These are phyloP conservation scores for Chimonanthus praecox DNA, from an alignment of 164 flowering plant species.

Conservation along the genomic window DNA sequence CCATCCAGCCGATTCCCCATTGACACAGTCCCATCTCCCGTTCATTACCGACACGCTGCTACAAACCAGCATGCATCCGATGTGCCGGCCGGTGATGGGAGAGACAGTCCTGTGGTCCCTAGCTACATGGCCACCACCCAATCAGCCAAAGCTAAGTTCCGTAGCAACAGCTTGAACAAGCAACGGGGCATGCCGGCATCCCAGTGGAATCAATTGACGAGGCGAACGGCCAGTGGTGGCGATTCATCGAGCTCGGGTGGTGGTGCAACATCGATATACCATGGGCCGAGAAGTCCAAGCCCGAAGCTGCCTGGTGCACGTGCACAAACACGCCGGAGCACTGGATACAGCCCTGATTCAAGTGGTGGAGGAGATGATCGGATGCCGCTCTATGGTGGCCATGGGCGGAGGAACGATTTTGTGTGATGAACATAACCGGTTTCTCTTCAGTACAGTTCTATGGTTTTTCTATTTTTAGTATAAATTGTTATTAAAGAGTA, in stretches of 20 bases:
- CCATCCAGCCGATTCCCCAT: constrained; percentile 18
- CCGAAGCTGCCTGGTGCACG: constrained; percentile 24
- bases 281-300: constrained; percentile 46
- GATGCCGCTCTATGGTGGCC: constrained; percentile 21
- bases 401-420: constrained; percentile 35
- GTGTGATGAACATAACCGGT: neutral
- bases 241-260: constrained; percentile 77
- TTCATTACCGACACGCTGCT: constrained; percentile 13
- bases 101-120: constrained; percentile 33
- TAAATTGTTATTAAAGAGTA: no score
- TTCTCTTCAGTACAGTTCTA: no score
- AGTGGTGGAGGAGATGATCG: constrained; percentile 33
- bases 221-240: constrained; percentile 28
- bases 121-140: constrained; percentile 94
- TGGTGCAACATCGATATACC: constrained; percentile 28
- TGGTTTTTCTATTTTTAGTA: no score
- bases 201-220: constrained; percentile 62
- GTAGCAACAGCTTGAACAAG: constrained; percentile 29
- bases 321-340: constrained; percentile 17
- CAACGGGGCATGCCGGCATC: constrained; percentile 23
- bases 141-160: constrained; percentile 79
- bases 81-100: neutral
- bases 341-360: constrained; percentile 43
- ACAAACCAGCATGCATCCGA: neutral
- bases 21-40: constrained; percentile 17